Evolutionary conservation across 495 filamentous ascomycete genomes (phyloP), one percentile per base, ranked within the genome.

Genomic region (Penicillium atrosanguineum): DNA sequence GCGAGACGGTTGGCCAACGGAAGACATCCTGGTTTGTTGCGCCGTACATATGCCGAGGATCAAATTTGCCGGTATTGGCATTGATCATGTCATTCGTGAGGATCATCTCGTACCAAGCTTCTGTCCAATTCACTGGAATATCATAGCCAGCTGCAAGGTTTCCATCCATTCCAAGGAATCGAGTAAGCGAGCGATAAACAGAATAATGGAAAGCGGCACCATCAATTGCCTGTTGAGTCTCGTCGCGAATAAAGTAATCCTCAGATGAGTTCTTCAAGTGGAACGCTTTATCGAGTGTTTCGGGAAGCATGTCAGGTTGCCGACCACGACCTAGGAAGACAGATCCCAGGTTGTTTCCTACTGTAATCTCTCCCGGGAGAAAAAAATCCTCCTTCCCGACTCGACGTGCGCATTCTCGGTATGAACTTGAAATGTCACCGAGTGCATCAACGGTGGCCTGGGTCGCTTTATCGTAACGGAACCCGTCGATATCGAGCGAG

Each of bases 11-110:
- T 7, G 87, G 86, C 87, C 87, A 90, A 8, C 86, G 79, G 64
- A 90, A 87, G 6, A 90, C 84, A 60, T 90, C 87, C 67, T 90
- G 87, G 59, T 89, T 89, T 6, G 83, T 85, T 3, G 75, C 76
- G 25, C 87, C 87, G 45, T 81, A 89, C 75, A 89, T 80, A 60
- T 90, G 86, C 14, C 87, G 76, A 5, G 86, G 86, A 58, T 89
- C 86, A 50, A 87, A 87, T 50, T 78, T 69, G 43, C 83, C 84
- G 2, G 79, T 87, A 61, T 85, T 83, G 6, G 83, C 73, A 52
- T 88, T 89, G 53, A 79, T 61, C 52, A 88, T 57, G 57, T 89
- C 86, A 57, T 89, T 87, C 15, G 80, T 84, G 40, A 72, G 62
- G 8, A 88, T 47, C 67, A 89, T 83, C 21, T 76, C 53, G 37